Evolutionary conservation across 768 basidiomycete species (phyloP).

Genomic region (Lactifluus echinatus): DNA sequence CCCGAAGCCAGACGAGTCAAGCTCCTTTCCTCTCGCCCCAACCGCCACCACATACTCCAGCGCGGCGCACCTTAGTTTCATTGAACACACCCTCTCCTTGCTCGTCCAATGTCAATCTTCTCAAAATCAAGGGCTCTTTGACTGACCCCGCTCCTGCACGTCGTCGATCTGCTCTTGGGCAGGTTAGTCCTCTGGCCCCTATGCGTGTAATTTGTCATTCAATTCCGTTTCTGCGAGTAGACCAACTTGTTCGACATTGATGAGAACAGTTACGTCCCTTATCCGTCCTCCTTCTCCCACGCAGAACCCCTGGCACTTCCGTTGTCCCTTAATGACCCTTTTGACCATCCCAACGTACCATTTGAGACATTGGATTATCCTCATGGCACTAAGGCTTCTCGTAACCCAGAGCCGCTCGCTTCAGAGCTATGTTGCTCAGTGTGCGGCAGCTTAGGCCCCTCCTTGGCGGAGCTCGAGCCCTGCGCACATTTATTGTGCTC

Average conservation of each 20-base stretch:
- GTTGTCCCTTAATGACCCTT: slow-evolving; percentile 36
- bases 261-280: slow-evolving; percentile 55
- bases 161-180: slow-evolving; percentile 33
- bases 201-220: slow-evolving; percentile 18
- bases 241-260: slow-evolving; percentile 64
- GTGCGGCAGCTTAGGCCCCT: slow-evolving; percentile 41
- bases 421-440: slow-evolving; percentile 47
- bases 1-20: slow-evolving; percentile 23
- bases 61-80: slow-evolving; percentile 30
- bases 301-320: slow-evolving; percentile 27
- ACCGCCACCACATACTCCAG: slow-evolving; percentile 27
- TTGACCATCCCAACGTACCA: slow-evolving; percentile 26
- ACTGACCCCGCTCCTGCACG: slow-evolving; percentile 59
- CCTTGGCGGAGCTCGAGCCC: slow-evolving; percentile 60
- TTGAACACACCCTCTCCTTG: slow-evolving; percentile 64
- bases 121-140: slow-evolving; percentile 59
- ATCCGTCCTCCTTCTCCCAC: slow-evolving; percentile 32
- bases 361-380: slow-evolving; percentile 27
- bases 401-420: slow-evolving; percentile 20
- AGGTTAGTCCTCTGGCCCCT: slow-evolving; percentile 28
- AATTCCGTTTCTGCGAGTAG: slow-evolving; percentile 24
- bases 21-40: slow-evolving; percentile 24
- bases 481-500: slow-evolving; percentile 74
- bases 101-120: slow-evolving; percentile 41
- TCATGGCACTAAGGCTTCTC: slow-evolving; percentile 21